A percentile compares a stretch with the other conserved stretches of the same genome.
Conservation (phyloP, 495 filamentous ascomycete genomes). For the Parachaetomium inaequale region DNA sequence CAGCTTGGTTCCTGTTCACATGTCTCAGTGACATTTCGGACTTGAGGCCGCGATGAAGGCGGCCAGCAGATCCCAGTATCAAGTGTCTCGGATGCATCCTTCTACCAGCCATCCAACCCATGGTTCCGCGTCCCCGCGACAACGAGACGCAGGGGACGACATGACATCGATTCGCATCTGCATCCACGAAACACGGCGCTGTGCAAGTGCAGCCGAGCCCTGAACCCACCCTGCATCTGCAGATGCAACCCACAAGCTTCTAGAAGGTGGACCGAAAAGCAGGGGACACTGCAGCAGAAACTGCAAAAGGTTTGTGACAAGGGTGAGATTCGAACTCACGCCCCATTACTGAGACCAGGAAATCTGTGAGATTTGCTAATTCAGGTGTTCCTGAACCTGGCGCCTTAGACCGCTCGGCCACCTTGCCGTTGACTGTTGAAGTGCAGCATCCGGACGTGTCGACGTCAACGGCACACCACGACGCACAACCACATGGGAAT, state of each 20-base stretch:
- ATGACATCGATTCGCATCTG: background rate
- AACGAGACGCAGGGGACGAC: background rate
- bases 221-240: background rate
- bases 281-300: background rate
- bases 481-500: too few relatives aligned
- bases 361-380: slow-evolving; percentile 9
- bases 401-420: slow-evolving; percentile 20
- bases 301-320: slow-evolving; percentile 14
- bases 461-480: background rate
- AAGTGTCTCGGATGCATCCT: background rate
- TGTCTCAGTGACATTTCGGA: too few relatives aligned
- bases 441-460: background rate
- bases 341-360: slow-evolving; percentile 20
- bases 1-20: too few relatives aligned
- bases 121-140: background rate
- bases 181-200: background rate
- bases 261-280: slow-evolving; percentile 8
- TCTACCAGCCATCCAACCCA: background rate
- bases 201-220: slow-evolving; percentile 8
- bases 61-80: background rate
- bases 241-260: slow-evolving; percentile 7
- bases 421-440: slow-evolving; percentile 8
- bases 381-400: slow-evolving; percentile 20
- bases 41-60: too few relatives aligned
- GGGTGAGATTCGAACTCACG: slow-evolving; percentile 20